Base-by-base conservation (phyloP, 139 green algal species). In the Limnomonas spitsbergensis region DNA sequence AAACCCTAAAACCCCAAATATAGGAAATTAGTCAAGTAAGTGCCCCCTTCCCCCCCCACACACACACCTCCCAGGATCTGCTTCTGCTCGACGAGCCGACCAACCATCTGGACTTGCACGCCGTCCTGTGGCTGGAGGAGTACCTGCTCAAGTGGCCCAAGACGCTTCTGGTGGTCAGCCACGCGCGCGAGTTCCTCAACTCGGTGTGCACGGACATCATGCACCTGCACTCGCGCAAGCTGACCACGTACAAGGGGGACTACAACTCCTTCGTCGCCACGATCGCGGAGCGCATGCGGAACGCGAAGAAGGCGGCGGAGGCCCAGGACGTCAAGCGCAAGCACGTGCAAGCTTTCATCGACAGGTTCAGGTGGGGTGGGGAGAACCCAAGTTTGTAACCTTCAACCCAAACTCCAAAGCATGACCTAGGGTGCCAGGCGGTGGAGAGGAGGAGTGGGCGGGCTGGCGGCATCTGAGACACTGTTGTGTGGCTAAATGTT, bases 281-380 rank as follows among this genome's bases (percentile, higher is more conserved):
- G 3, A 88, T 88, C 69, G 73, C 74, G 36, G 86, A 91, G 84
- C 76, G 82, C 4, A 37, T 93, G 73, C 78, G 75, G 24, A 96
- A 94, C 73, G 79, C 78, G 31, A 78, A 76, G 6, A 92, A 92
- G 83, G 84, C 84, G 2, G 81, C 87, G 36, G 94, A 97, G 80
- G 76, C 85, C 2, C 87, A 93, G 77, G 82, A 91, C 2, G 67
- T 75, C 53, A 89, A 91, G 81, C 40, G 80, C 6, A 88, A 87
- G 75, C 93, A 97, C 88, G 94, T 95, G 53, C 90, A 96, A 89
- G 77, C 83, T 0, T 98, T 98, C 84, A 94, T 98, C 38, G 92
- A 98, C 87, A 92, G 91, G 73, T 98, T 98, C 84, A 83, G 82
- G 82, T 86, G 69, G 9, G 79, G 47, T n/a, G n/a, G n/a, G n/a